Percentiles rank a stretch among this genome's conserved stretches.
Evolutionary conservation across 78 protist genomes (phyloP).

Genomic region (Reticulomyxa filosa): DNA sequence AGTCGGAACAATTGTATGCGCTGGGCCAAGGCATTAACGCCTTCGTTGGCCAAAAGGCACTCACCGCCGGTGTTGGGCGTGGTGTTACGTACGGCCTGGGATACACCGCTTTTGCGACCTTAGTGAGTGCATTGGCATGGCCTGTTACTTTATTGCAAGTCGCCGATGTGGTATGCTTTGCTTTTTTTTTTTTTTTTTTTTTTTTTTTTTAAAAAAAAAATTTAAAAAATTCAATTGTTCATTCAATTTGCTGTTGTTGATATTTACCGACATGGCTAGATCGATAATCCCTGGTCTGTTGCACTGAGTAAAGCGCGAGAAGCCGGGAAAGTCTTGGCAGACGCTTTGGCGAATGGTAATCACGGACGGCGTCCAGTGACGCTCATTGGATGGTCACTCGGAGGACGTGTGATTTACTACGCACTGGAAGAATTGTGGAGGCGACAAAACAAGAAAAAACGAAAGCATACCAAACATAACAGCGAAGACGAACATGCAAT

Average conservation of each 20-base stretch:
- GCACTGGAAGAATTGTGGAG: slow-evolving; percentile 34
- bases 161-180: too few relatives aligned
- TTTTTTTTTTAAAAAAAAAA: too few relatives aligned
- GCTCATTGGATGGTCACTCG: slow-evolving; percentile 32
- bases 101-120: not conserved
- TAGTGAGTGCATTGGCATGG: not conserved
- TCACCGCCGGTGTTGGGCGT: too few relatives aligned
- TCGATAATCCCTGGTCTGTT: slow-evolving; percentile 10
- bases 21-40: not conserved
- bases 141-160: too few relatives aligned
- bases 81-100: not conserved
- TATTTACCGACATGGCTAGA: not conserved
- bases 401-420: slow-evolving; percentile 31
- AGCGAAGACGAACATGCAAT: too few relatives aligned
- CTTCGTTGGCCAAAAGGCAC: not conserved
- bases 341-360: not conserved
- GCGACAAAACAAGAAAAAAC: too few relatives aligned
- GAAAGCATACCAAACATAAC: too few relatives aligned
- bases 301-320: not conserved
- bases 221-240: too few relatives aligned
- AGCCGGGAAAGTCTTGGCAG: slow-evolving; percentile 7
- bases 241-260: not conserved
- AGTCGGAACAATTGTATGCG: not conserved
- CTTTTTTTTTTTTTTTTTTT: too few relatives aligned
- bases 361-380: slow-evolving; percentile 40